Evolutionary conservation across 2,329 filamentous ascomycete genomes (phyloP).

Genomic region (Beauveria brongniartii): DNA sequence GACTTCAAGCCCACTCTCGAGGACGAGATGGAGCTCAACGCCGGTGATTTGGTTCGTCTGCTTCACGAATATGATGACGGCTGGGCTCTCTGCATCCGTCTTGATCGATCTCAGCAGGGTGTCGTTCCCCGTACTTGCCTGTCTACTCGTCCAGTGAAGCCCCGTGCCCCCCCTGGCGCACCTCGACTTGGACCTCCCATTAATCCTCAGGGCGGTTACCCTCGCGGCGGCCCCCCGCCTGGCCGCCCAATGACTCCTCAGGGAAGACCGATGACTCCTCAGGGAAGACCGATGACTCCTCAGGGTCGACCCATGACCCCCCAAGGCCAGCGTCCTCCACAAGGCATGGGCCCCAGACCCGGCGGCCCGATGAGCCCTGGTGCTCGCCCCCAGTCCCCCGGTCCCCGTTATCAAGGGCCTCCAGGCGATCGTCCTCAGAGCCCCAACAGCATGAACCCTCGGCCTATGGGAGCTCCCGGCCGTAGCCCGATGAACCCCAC

Average conservation of each 20-base stretch:
- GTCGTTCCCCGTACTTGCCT: conserved; percentile 90
- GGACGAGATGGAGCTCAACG: conserved; percentile 76
- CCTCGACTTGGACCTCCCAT: conserved; percentile 46
- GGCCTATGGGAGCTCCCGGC: conserved; percentile 36
- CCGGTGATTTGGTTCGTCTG: conserved; percentile 78
- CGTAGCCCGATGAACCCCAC: conserved; percentile 37
- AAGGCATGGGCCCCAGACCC: conserved; percentile 15
- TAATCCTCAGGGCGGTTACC: conserved; percentile 29
- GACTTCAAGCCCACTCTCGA: conserved; percentile 90
- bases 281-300: conserved; percentile 32
- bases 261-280: conserved; percentile 33
- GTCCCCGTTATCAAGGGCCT: conserved; percentile 23
- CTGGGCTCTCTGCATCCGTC: conserved; percentile 87
- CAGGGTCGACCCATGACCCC: conserved; percentile 25
- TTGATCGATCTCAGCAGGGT: conserved; percentile 87
- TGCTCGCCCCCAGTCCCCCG: conserved; percentile 23
- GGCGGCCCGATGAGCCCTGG: conserved; percentile 3
- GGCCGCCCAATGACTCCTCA: conserved; percentile 12
- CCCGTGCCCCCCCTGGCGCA: conserved; percentile 50
- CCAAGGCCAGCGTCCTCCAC: conserved; percentile 33
- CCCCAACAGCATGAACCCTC: conserved; percentile 30
- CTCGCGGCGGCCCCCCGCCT: conserved; percentile 20
- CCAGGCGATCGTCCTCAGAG: conserved; percentile 31
- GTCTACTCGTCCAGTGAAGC: conserved; percentile 85
- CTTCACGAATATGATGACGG: conserved; percentile 97